A percentile compares a stretch with the other conserved stretches of the same genome.
These are phyloP conservation scores for Ormosia emarginata DNA, from an alignment of 306 rosid genomes.

Conservation along the genomic window DNA sequence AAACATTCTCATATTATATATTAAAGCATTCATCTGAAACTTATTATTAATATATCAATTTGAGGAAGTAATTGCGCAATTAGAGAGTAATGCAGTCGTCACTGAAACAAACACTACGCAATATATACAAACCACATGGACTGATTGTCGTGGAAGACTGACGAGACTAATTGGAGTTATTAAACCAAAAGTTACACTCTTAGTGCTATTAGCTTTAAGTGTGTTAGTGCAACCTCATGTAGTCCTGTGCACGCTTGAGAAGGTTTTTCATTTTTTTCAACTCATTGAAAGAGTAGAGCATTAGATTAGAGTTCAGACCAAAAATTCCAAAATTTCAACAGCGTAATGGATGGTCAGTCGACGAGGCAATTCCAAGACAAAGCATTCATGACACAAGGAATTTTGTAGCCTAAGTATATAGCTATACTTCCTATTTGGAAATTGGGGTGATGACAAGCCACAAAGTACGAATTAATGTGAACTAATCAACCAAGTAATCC, in stretches of 20 bases:
- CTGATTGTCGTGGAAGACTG: background rate
- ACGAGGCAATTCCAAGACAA: background rate
- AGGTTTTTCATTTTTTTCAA: background rate
- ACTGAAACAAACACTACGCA: slow-evolving; percentile 15
- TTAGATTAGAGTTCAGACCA: slow-evolving; percentile 5
- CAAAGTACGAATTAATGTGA: background rate
- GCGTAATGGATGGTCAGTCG: background rate
- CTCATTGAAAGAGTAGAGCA: background rate
- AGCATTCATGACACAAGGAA: background rate
- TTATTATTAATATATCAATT: background rate
- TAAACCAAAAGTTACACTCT: background rate
- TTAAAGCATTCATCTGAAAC: background rate
- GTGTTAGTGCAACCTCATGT: slow-evolving; percentile 12
- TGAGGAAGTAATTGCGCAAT: slow-evolving; percentile 16
- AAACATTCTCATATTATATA: no score
- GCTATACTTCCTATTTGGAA: background rate
- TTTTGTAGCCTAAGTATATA: background rate
- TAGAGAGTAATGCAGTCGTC: slow-evolving; percentile 47
- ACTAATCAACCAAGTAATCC: background rate
- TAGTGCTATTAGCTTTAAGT: background rate
- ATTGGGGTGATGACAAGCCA: background rate
- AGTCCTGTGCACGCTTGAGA: slow-evolving; percentile 13
- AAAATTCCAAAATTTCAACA: slow-evolving; percentile 22
- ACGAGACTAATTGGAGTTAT: background rate
- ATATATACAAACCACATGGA: background rate